These are phyloP conservation scores for Eremothecium cymbalariae DNA, from an alignment of 1,139 yeast genomes.

Conservation along the genomic window DNA sequence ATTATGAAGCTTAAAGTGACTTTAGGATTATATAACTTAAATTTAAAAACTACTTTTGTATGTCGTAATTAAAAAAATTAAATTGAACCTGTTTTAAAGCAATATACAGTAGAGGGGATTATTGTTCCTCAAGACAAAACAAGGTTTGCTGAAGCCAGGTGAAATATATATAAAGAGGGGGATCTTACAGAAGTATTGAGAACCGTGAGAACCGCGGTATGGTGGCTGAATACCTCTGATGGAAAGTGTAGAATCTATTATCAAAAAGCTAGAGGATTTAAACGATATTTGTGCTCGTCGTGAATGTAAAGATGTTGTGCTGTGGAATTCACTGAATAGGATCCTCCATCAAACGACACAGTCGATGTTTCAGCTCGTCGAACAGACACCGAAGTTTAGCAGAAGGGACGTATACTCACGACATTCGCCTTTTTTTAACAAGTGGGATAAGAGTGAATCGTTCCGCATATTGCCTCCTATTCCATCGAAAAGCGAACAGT, in stretches of 20 bases:
- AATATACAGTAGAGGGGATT: too few species aligned
- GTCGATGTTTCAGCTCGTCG: neutral
- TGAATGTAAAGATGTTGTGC: neutral
- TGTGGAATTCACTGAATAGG: neutral
- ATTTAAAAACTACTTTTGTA: too few species aligned
- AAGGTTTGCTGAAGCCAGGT: too few species aligned
- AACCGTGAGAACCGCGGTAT: too few species aligned
- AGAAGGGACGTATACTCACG: slow-evolving; percentile 8
- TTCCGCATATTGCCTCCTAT: slow-evolving; percentile 16
- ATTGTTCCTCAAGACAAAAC: too few species aligned
- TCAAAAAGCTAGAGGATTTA: neutral
- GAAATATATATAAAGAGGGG: too few species aligned
- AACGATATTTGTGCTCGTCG: neutral
- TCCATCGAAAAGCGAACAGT: slow-evolving; percentile 8
- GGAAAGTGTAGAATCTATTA: neutral
- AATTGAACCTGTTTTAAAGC: too few species aligned
- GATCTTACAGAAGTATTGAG: too few species aligned
- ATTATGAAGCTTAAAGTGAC: too few species aligned
- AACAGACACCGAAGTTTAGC: neutral
- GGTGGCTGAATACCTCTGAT: too few species aligned
- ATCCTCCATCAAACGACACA: neutral
- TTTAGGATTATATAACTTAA: too few species aligned
- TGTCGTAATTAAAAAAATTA: too few species aligned
- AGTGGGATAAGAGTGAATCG: slow-evolving; percentile 14
- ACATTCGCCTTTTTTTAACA: slow-evolving; percentile 12